These are phyloP conservation scores for Curvularia lunata DNA, from an alignment of 2,329 filamentous ascomycete species.

Conservation along the genomic window DNA sequence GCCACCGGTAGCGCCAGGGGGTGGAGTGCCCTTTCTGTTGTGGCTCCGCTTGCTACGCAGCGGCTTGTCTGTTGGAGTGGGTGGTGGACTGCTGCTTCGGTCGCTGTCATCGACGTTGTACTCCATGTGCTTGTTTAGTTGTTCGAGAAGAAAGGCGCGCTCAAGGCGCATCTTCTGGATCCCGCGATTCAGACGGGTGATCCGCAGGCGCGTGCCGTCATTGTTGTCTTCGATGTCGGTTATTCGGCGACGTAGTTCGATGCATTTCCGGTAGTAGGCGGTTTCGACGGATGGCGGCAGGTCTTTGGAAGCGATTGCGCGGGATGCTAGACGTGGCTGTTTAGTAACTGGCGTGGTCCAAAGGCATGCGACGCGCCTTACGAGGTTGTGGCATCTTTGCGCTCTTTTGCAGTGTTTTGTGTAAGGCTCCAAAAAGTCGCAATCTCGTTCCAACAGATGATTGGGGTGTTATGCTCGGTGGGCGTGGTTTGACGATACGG, in stretches of 20 bases:
- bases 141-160: constrained; percentile 66
- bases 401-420: constrained; percentile 1
- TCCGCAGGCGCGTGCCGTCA: constrained; percentile 78
- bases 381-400: constrained; percentile 33
- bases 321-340: constrained; percentile 26
- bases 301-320: constrained; percentile 46
- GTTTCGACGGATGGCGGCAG: constrained; percentile 91
- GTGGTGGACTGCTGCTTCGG: constrained; percentile 78
- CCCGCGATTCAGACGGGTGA: constrained; percentile 79
- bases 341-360: constrained; percentile 6
- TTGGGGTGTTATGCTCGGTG: not conserved
- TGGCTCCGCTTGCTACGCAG: constrained; percentile 76
- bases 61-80: constrained; percentile 80
- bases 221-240: constrained; percentile 92
- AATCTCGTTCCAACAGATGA: not conserved
- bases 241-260: constrained; percentile 88
- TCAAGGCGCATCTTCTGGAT: constrained; percentile 92
- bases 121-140: constrained; percentile 57
- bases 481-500: constrained; percentile 4
- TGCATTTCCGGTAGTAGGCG: constrained; percentile 95
- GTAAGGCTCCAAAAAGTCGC: not conserved
- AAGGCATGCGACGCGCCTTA: constrained; percentile 19
- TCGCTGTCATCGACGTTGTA: constrained; percentile 67
- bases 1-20: constrained; percentile 21
- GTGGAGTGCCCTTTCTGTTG: constrained; percentile 52